Evolutionary conservation across 352 stramenopile genomes (phyloP).

Genomic region (Globisporangium nunn): DNA sequence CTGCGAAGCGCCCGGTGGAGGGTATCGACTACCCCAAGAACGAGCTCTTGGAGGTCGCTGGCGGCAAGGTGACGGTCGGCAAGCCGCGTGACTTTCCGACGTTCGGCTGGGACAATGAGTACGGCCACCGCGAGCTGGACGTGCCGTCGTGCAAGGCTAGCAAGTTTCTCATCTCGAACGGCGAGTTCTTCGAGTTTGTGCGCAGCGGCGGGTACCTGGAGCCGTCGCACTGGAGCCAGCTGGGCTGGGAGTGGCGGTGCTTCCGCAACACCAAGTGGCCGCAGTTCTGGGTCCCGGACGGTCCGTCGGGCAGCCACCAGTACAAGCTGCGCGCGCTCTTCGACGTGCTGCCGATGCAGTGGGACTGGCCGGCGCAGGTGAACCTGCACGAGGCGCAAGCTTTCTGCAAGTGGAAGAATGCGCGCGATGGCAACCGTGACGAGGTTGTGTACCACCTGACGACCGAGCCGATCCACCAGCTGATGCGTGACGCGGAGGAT

Average conservation of each 20-base stretch:
- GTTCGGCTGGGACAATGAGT: slow-evolving; percentile 98
- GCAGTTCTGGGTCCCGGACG: slow-evolving; percentile 90
- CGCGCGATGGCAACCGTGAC: slow-evolving; percentile 49
- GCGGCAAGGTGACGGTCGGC: slow-evolving; percentile 69
- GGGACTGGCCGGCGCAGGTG: slow-evolving; percentile 94
- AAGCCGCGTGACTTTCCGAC: slow-evolving; percentile 90
- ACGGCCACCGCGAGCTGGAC: slow-evolving; percentile 82
- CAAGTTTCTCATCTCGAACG: slow-evolving; percentile 94
- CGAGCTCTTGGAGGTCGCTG: slow-evolving; percentile 75
- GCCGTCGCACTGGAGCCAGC: slow-evolving; percentile 85
- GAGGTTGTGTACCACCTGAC: slow-evolving; percentile 82
- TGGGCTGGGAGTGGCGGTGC: slow-evolving; percentile 92
- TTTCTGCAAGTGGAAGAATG: slow-evolving; percentile 87
- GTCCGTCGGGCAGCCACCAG: slow-evolving; percentile 89
- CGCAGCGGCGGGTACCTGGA: slow-evolving; percentile 89
- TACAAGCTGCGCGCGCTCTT: slow-evolving; percentile 94
- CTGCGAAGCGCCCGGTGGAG: slow-evolving; percentile 46
- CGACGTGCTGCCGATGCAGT: slow-evolving; percentile 88
- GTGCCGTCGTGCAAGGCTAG: slow-evolving; percentile 87
- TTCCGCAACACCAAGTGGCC: slow-evolving; percentile 96
- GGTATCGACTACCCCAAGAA: slow-evolving; percentile 88
- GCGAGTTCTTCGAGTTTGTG: slow-evolving; percentile 95
- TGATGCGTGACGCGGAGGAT: slow-evolving; percentile 72
- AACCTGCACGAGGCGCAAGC: slow-evolving; percentile 95
- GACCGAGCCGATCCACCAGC: slow-evolving; percentile 91